A percentile compares a stretch with the other conserved stretches of the same genome.
phyloP scores from a whole-genome alignment of 176 grass and related monocot genomes.

The Musa schizocarpa region DNA sequence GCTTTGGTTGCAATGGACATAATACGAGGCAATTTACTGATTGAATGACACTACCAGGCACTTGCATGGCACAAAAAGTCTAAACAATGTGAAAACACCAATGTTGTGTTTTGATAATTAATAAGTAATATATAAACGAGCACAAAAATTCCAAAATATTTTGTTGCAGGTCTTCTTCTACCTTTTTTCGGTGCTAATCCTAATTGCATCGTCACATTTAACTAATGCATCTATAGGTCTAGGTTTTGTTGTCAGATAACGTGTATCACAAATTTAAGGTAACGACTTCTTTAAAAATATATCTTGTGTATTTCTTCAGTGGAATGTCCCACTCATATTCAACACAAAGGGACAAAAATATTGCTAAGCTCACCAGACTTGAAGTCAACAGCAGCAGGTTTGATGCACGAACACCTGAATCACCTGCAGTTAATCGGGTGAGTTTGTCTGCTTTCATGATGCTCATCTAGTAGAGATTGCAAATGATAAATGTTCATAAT shows the following conservation, averaged over 20 bases:
- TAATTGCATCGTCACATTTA: no score
- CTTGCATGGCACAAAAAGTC: no score
- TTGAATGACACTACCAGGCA: no score
- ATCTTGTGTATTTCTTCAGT: constrained; percentile 37
- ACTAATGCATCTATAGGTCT: background rate
- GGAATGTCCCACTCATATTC: constrained; percentile 78
- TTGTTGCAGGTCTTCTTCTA: background rate
- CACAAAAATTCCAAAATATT: background rate
- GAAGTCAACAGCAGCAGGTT: constrained; percentile 59
- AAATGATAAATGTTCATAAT: constrained; percentile 7
- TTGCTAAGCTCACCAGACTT: constrained; percentile 67
- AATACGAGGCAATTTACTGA: no score
- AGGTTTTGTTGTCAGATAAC: background rate
- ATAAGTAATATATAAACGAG: no score
- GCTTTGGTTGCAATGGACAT: no score
- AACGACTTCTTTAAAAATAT: constrained; percentile 21
- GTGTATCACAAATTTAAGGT: background rate
- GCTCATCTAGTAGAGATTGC: background rate
- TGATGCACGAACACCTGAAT: constrained; percentile 36
- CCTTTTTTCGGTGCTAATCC: background rate
- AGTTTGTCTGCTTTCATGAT: background rate
- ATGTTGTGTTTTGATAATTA: no score
- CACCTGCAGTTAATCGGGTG: constrained; percentile 59
- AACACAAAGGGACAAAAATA: constrained; percentile 62
- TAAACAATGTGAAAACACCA: no score